These are phyloP conservation scores for Aschersonia sp. DNA, from an alignment of 2,329 filamentous ascomycete species.

Conservation along the genomic window DNA sequence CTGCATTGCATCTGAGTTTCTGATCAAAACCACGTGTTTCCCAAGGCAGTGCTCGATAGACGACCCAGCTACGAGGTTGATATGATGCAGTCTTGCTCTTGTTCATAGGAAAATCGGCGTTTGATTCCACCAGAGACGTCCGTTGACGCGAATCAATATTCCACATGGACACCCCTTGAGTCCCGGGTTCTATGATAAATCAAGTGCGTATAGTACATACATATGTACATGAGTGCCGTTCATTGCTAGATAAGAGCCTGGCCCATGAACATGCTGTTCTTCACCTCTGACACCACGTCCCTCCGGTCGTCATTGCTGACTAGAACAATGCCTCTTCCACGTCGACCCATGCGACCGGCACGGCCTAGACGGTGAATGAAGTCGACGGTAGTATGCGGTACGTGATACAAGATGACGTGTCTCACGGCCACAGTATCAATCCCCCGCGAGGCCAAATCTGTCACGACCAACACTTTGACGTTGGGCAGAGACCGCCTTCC, in stretches of 20 bases:
- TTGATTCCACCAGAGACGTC: too few relatives aligned
- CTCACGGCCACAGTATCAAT: constrained; percentile 88
- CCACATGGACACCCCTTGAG: background rate
- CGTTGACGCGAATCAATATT: background rate
- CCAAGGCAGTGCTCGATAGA: too few relatives aligned
- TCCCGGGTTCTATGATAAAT: too few relatives aligned
- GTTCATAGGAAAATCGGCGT: too few relatives aligned
- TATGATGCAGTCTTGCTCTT: too few relatives aligned
- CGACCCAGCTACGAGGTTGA: too few relatives aligned
- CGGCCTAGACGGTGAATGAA: constrained; percentile 93
- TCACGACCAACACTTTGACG: constrained; percentile 86
- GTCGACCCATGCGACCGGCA: constrained; percentile 81
- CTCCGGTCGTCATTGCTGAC: constrained; percentile 81
- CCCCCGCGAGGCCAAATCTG: constrained; percentile 80
- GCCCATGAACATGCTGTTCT: constrained; percentile 75
- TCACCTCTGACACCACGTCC: constrained; percentile 83
- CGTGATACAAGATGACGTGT: constrained; percentile 88
- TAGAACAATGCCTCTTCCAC: constrained; percentile 79
- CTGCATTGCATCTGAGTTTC: too few relatives aligned
- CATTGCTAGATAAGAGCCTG: constrained; percentile 55
- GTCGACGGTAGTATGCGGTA: constrained; percentile 95
- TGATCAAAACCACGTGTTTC: too few relatives aligned
- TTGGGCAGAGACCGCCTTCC: constrained; percentile 47
- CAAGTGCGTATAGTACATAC: background rate
- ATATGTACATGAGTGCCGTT: background rate